phyloP scores from a whole-genome alignment of 495 filamentous ascomycete genomes.

The Ramalina intermedia region DNA sequence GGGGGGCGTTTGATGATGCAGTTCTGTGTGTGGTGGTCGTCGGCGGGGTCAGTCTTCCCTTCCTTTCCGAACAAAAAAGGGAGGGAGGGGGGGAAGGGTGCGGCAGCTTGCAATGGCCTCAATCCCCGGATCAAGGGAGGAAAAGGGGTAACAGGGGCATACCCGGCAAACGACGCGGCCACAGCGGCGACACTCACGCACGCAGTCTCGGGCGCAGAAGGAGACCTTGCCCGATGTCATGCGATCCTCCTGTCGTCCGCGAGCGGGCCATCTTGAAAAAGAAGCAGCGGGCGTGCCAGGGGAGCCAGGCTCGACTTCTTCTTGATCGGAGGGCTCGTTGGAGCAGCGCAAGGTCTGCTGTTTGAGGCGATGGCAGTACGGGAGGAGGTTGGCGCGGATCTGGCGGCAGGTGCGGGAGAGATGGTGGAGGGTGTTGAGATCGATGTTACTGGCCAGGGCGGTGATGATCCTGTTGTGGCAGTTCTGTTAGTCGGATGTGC shows the following conservation, averaged over 20 bases:
- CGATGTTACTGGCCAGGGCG: constrained; percentile 56
- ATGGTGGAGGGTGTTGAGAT: constrained; percentile 72
- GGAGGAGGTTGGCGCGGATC: constrained; percentile 57
- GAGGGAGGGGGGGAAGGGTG: too few relatives aligned
- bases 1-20: constrained; percentile 68
- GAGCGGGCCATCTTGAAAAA: constrained; percentile 20
- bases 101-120: too few relatives aligned
- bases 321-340: constrained; percentile 36
- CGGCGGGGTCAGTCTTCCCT: neutral
- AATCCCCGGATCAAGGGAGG: neutral
- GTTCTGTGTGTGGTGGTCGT: constrained; percentile 38
- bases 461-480: constrained; percentile 49
- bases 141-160: constrained; percentile 15
- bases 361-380: constrained; percentile 57
- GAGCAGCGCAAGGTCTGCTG: constrained; percentile 63
- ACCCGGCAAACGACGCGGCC: constrained; percentile 66
- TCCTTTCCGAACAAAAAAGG: neutral
- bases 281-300: constrained; percentile 15
- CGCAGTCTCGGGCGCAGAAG: constrained; percentile 72
- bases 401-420: constrained; percentile 69
- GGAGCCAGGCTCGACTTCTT: constrained; percentile 6
- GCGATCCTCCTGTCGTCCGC: constrained; percentile 22
- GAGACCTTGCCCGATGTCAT: constrained; percentile 51
- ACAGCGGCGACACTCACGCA: constrained; percentile 66
- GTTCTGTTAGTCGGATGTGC: neutral